Conservation (phyloP, 2,329 filamentous ascomycete genomes). For the Fusarium papillatum region DNA sequence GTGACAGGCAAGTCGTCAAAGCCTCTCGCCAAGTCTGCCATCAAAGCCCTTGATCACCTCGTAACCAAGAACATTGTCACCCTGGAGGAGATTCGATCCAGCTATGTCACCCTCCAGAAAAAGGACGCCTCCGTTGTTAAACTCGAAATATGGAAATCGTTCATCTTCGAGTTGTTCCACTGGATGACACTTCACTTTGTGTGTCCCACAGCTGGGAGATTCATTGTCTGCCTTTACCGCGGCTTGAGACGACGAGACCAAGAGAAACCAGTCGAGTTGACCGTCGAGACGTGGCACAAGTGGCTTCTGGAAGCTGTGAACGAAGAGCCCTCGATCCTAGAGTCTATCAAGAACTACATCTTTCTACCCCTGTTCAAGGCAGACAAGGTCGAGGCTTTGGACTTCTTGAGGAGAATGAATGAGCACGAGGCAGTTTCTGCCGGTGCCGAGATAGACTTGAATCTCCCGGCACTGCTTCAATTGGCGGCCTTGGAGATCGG, state of each 20-base stretch:
- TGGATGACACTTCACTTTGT: constrained; percentile 71
- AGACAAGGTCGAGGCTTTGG: constrained; percentile 65
- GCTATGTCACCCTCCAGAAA: constrained; percentile 57
- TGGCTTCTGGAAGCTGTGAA: constrained; percentile 68
- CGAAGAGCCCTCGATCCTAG: constrained; percentile 65
- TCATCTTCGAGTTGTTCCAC: constrained; percentile 62
- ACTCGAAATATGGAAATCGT: constrained; percentile 62
- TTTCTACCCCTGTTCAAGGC: constrained; percentile 73
- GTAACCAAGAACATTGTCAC: constrained; percentile 71
- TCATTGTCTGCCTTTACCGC: constrained; percentile 70
- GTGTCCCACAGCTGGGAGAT: constrained; percentile 71
- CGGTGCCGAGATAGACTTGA: constrained; percentile 59
- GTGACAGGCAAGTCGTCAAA: constrained; percentile 72
- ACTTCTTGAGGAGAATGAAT: constrained; percentile 72
- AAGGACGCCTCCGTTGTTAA: constrained; percentile 19
- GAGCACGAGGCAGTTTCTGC: constrained; percentile 60
- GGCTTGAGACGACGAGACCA: constrained; percentile 53
- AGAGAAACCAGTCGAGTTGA: constrained; percentile 43
- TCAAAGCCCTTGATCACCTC: constrained; percentile 77
- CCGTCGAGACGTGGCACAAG: constrained; percentile 63
- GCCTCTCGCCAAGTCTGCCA: constrained; percentile 76
- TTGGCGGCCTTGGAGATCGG: constrained; percentile 78
- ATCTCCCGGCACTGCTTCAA: constrained; percentile 70
- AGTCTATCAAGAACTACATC: constrained; percentile 75
- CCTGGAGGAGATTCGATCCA: constrained; percentile 58